phyloP scores from a whole-genome alignment of 805 yeast genomes.

The Candida hungchunana region DNA sequence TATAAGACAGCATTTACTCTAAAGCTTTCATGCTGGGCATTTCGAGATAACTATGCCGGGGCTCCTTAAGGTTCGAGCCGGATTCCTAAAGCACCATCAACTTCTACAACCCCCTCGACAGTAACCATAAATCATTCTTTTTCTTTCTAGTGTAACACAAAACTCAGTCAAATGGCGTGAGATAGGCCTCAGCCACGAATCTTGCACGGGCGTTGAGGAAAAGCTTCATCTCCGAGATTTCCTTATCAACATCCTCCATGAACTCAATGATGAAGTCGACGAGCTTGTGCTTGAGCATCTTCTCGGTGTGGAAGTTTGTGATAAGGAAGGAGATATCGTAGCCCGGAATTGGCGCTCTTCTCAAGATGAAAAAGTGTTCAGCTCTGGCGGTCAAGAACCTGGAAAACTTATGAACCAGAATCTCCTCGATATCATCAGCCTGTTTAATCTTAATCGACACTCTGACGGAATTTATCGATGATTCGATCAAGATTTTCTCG shows the following conservation, averaged over 20 bases:
- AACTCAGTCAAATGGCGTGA: conserved; percentile 76
- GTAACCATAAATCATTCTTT: too few relatives aligned
- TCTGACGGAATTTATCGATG: conserved; percentile 88
- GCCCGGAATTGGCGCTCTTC: conserved; percentile 87
- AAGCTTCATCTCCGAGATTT: conserved; percentile 96
- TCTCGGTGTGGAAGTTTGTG: conserved; percentile 92
- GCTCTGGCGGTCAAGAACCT: conserved; percentile 94
- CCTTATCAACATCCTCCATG: conserved; percentile 99
- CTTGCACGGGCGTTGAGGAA: conserved; percentile 97
- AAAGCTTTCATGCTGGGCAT: too few relatives aligned
- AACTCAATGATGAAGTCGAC: conserved; percentile 97
- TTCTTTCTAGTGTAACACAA: neutral
- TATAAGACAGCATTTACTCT: too few relatives aligned
- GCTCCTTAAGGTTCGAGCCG: too few relatives aligned
- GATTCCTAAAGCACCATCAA: too few relatives aligned
- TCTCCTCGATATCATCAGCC: conserved; percentile 95
- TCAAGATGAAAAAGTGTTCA: conserved; percentile 84
- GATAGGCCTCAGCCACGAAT: conserved; percentile 93
- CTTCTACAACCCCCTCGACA: too few relatives aligned
- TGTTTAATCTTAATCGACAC: conserved; percentile 91
- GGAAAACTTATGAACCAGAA: conserved; percentile 91
- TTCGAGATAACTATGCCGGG: too few relatives aligned
- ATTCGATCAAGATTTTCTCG: conserved; percentile 88
- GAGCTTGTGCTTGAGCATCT: conserved; percentile 90
- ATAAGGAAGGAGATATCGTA: conserved; percentile 91